Evolutionary conservation across 108 stramenopile species (phyloP), one percentile per base, ranked within the genome.

Genomic region (Parietichytrium sp.): DNA sequence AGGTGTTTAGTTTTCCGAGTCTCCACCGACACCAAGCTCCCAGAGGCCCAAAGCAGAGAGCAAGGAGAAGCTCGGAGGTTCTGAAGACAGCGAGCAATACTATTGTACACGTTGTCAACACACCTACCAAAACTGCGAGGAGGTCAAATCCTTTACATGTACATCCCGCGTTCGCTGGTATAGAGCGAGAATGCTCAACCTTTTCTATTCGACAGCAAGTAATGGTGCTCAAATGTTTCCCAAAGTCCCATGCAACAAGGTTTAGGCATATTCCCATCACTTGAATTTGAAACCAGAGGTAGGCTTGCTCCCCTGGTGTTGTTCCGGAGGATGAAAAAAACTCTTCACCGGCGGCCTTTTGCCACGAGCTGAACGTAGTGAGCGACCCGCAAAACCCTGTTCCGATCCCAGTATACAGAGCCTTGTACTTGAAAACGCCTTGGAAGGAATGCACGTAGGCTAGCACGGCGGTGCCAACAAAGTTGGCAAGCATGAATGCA

Each of bases 301-400:
- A 72, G 33, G 61, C 61, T 1, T 25, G 33, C 42, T 72, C 29
- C 10, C 61, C 38, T n/a, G 38, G 61, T n/a, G 33, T n/a, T 10
- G 45, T 16, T 10, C 3, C 61, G n/a, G 42, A 2, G 10, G 61
- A 45, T n/a, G 61, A 42, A 8, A 33, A 33, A n/a, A 72, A 33
- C 23, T 45, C 38, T 6, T 45, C 61, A 8, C 38, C 61, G 10
- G 38, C 25, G 33, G 61, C 61, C 20, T 72, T 8, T 27, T 72
- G 20, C 61, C 61, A 72, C 38, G 38, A 45, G 61, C 38, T 45
- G 3, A 72, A 72, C 6, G 61, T 45, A 6, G 61, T 72, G 29
- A 72, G 61, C 33, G 61, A 72, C 23, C 61, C 61, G 42, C 61
- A 72, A 25, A 72, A 72, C 1, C 61, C 61, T n/a, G 61, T 72